Evolutionary conservation across 805 yeast genomes (phyloP).

Genomic region (Lipomyces oligophaga): DNA sequence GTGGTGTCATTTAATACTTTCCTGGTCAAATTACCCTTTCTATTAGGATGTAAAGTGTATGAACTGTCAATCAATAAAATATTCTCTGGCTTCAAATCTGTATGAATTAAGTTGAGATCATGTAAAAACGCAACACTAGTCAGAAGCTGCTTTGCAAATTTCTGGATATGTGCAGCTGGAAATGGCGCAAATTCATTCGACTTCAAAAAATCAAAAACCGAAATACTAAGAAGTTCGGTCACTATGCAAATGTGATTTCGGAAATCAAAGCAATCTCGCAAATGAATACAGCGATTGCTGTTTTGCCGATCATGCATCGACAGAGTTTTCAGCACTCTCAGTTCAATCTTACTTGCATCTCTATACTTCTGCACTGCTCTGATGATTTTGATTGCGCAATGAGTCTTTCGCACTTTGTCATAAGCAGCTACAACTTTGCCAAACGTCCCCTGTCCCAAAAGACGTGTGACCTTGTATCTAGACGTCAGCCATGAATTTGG

Average conservation of each 20-base stretch:
- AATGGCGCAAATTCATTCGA: conserved; percentile 80
- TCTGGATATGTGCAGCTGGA: conserved; percentile 90
- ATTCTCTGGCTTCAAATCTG: conserved; percentile 96
- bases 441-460: conserved; percentile 89
- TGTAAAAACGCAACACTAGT: conserved; percentile 85
- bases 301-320: conserved; percentile 66
- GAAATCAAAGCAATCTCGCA: conserved; percentile 86
- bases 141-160: conserved; percentile 78
- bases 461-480: conserved; percentile 46
- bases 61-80: conserved; percentile 62
- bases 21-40: conserved; percentile 34
- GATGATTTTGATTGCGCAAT: conserved; percentile 88
- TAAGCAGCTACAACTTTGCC: conserved; percentile 85
- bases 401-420: conserved; percentile 55
- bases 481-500: conserved; percentile 37
- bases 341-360: conserved; percentile 91
- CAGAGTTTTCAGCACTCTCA: conserved; percentile 72
- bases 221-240: conserved; percentile 78
- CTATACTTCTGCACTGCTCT: conserved; percentile 89
- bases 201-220: conserved; percentile 86
- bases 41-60: conserved; percentile 40
- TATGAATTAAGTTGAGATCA: conserved; percentile 84
- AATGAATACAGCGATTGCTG: conserved; percentile 72
- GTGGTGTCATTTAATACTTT: conserved; percentile 67
- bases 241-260: conserved; percentile 92